Evolutionary conservation across 2,329 filamentous ascomycete genomes (phyloP).

Genomic region (Fragosphaeria purpurea): DNA sequence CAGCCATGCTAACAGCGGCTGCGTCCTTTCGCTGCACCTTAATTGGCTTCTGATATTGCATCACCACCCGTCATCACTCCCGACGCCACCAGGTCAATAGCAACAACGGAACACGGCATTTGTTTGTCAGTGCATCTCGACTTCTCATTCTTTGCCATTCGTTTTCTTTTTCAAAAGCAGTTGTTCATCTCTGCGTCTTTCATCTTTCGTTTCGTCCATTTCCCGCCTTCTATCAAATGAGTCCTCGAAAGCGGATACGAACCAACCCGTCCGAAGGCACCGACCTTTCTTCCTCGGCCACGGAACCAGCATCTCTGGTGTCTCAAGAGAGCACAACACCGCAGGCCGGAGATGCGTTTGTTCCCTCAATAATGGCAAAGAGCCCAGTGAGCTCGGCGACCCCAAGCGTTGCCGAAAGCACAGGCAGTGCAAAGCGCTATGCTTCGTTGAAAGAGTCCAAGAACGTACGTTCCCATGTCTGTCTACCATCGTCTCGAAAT

Average conservation of each 20-base stretch:
- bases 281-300: constrained; percentile 3
- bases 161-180: too few relatives aligned
- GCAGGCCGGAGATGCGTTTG: constrained; percentile 2
- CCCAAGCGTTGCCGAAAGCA: constrained; percentile 6
- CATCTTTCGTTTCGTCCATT: not conserved
- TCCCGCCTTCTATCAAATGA: constrained; percentile 21
- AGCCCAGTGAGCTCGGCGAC: constrained; percentile 6
- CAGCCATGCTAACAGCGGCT: constrained; percentile 1
- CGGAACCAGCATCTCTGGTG: not conserved
- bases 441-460: constrained; percentile 8
- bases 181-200: not conserved
- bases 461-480: not conserved
- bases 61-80: too few relatives aligned
- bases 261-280: constrained; percentile 22
- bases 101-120: too few relatives aligned
- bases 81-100: too few relatives aligned
- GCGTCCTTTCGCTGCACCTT: too few relatives aligned
- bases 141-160: too few relatives aligned
- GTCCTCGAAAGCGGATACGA: constrained; percentile 31
- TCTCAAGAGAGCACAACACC: not conserved
- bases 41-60: too few relatives aligned
- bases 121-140: too few relatives aligned
- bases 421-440: constrained; percentile 3
- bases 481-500: too few relatives aligned
- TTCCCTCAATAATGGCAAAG: not conserved